These are phyloP conservation scores for Seminavis robusta DNA, from an alignment of 108 stramenopile genomes.

Conservation along the genomic window DNA sequence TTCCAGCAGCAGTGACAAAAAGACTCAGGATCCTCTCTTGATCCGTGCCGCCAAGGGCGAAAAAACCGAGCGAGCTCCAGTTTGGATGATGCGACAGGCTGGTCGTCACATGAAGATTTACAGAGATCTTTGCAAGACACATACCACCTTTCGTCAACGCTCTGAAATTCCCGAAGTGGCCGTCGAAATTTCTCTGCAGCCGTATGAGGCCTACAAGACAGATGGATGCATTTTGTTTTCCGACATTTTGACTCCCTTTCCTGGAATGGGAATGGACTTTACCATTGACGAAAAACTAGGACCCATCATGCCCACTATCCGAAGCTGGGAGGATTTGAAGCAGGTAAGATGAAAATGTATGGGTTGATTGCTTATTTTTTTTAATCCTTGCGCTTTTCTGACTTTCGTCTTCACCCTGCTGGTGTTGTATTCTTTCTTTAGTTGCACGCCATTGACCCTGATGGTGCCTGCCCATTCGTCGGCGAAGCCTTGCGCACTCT, in stretches of 20 bases:
- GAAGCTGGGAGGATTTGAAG: constrained; percentile 67
- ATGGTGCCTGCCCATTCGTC: constrained; percentile 83
- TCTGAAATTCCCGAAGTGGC: constrained; percentile 97
- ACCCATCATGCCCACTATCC: constrained; percentile 78
- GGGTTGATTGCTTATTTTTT: not conserved
- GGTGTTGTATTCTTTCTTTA: too few relatives aligned
- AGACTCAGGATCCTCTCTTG: constrained; percentile 72
- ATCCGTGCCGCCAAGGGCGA: constrained; percentile 97
- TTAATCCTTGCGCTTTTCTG: not conserved
- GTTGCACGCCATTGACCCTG: constrained; percentile 87
- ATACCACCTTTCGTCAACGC: constrained; percentile 92
- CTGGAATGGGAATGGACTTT: constrained; percentile 97
- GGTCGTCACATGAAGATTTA: constrained; percentile 97
- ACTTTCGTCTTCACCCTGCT: not conserved
- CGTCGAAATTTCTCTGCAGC: constrained; percentile 96
- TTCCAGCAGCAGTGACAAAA: not conserved
- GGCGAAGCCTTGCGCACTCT: constrained; percentile 87
- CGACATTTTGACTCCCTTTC: constrained; percentile 97
- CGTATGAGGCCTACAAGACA: constrained; percentile 92
- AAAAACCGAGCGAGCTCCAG: constrained; percentile 92
- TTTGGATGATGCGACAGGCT: constrained; percentile 99
- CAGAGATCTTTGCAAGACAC: constrained; percentile 93
- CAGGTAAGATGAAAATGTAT: constrained; percentile 30
- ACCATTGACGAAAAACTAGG: constrained; percentile 90
- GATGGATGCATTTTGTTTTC: constrained; percentile 98